Conservation (phyloP, 306 rosid genomes). For the Trifolium repens region DNA sequence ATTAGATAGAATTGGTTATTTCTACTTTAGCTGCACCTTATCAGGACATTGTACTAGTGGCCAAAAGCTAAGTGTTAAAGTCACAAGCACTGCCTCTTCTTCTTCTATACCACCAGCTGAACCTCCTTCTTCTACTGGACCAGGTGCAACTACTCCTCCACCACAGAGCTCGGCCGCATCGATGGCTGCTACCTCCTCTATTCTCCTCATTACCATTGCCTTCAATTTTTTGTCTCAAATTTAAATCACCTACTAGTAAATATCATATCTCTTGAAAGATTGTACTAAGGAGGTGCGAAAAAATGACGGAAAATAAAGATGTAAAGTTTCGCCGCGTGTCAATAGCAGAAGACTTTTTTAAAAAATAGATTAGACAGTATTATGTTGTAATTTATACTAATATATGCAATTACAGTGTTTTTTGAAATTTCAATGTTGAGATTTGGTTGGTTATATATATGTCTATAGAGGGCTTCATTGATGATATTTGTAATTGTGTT, state of each 20-base stretch:
- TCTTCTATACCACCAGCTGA: not conserved
- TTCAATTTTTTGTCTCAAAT: constrained; percentile 24
- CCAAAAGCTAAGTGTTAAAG: constrained; percentile 55
- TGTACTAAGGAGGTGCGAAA: not conserved
- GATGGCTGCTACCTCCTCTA: constrained; percentile 30
- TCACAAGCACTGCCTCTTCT: not conserved
- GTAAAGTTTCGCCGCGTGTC: too few relatives aligned
- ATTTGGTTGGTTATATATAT: too few relatives aligned
- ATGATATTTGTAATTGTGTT: not conserved
- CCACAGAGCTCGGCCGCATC: constrained; percentile 39
- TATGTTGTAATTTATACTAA: too few relatives aligned
- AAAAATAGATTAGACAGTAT: too few relatives aligned
- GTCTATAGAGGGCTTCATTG: not conserved
- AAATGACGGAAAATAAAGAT: too few relatives aligned
- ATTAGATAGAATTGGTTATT: constrained; percentile 11
- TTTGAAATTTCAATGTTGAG: not conserved
- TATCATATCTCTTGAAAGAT: too few relatives aligned
- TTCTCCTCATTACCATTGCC: constrained; percentile 34
- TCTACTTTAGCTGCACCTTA: constrained; percentile 48
- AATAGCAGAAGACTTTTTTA: too few relatives aligned
- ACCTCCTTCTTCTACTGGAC: not conserved
- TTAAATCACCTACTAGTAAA: too few relatives aligned
- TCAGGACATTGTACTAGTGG: constrained; percentile 52
- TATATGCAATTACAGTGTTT: too few relatives aligned
- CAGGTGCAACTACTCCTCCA: constrained; percentile 29